Base-by-base conservation (phyloP, 768 basidiomycete species). In the Trametes coccinea region DNA sequence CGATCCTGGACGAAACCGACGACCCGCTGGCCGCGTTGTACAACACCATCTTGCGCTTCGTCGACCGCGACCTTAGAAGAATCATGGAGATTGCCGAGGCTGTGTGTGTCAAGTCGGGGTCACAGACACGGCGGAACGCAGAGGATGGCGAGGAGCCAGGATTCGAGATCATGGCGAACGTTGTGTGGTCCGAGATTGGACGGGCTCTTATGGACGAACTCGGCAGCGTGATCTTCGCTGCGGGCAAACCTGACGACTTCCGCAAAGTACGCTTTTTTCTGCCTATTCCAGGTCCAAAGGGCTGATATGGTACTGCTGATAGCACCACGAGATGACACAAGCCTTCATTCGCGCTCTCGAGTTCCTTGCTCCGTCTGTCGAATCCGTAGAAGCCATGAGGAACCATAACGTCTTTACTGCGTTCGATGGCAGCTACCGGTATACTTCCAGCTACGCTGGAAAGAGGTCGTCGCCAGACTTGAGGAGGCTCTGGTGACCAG, bases 371-470 rank as follows among this genome's bases (percentile, higher is more conserved):
- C 92, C 95, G 0, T 92, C 93, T 2, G 74, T 81, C 14, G 79
- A 81, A 31, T 83, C 91, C 2, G 82, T 95, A 7, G 78, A 85
- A 61, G 77, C 80, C 2, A 87, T 98, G 83, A 85, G 93, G 3
- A 70, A 77, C 4, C 90, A 93, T 71, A 83, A 86, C 0, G 78
- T 86, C 3, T 96, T 88, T 71, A 65, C 69, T 27, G 74, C 86
- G 1, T 97, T 98, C 83, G 94, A 40, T 99, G 97, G 95, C 97
- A 98, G 71, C 82, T 99, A 2, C 92, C 93, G 1, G 90, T 98
- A 8, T 98, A 98, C 72, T 98, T 96, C 73, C 97, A 99, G 70
- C 78, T 99, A 62, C 84, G 96, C 46, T 96, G 95, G 93, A 97
- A 97, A 74, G 96, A 97, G 70, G 91, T 96, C 53, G 85, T 95